Percentiles rank a stretch among this genome's conserved stretches.
Evolutionary conservation across 1,284 basidiomycete species (phyloP).

Genomic region (Malassezia globosa): DNA sequence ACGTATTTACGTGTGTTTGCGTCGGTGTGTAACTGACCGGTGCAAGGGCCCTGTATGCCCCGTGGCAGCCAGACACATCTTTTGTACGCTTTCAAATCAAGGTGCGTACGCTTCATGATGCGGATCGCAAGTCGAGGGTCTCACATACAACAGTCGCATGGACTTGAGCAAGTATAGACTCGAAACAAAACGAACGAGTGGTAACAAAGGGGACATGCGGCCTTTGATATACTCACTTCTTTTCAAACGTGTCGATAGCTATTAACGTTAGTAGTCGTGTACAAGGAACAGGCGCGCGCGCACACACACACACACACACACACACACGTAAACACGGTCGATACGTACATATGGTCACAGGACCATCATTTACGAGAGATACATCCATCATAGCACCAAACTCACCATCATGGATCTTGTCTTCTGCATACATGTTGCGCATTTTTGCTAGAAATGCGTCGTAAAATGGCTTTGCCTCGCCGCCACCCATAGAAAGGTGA

Average conservation of each 20-base stretch:
- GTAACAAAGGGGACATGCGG: too few species aligned
- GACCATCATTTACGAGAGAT: conserved; percentile 33
- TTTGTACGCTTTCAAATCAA: too few species aligned
- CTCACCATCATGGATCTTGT: conserved; percentile 33
- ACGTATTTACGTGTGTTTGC: conserved; percentile 2
- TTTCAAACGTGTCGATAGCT: conserved; percentile 34
- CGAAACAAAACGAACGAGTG: not conserved
- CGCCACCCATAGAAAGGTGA: conserved; percentile 34
- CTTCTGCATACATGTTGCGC: conserved; percentile 20
- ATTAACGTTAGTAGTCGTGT: too few species aligned
- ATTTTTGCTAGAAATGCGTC: conserved; percentile 28
- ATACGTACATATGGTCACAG: conserved; percentile 15
- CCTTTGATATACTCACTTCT: conserved; percentile 28
- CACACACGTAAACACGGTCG: not conserved
- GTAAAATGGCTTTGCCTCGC: conserved; percentile 27
- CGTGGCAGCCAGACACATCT: not conserved
- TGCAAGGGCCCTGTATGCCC: not conserved
- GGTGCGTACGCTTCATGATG: too few species aligned
- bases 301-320: too few species aligned
- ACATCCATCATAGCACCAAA: conserved; percentile 47
- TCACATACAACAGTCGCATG: conserved; percentile 1
- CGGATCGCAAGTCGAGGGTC: too few species aligned
- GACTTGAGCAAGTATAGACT: not conserved
- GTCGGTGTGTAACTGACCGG: too few species aligned
- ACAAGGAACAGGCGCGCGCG: not conserved